These are phyloP conservation scores for Helianthus annuus DNA, from an alignment of 129 eudicot species.

Conservation along the genomic window DNA sequence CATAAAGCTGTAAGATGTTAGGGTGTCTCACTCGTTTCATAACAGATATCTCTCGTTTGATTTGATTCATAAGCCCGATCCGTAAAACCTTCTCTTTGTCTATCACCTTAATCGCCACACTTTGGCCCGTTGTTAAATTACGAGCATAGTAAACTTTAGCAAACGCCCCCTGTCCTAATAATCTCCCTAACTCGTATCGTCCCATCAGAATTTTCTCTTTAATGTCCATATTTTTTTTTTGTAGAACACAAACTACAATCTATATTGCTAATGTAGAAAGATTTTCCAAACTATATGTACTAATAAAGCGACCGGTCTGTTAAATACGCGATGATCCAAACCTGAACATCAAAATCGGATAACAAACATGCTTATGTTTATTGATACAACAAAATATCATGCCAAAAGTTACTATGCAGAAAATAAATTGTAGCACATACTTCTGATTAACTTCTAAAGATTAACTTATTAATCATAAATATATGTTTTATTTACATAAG, in stretches of 20 bases:
- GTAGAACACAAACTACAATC: conserved; percentile 4
- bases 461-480: background rate
- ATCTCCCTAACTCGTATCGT: conserved; percentile 72
- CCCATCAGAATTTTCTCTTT: conserved; percentile 60
- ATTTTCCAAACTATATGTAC: conserved; percentile 20
- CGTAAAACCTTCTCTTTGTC: conserved; percentile 75
- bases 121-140: conserved; percentile 51
- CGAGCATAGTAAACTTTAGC: conserved; percentile 81
- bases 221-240: conserved; percentile 44
- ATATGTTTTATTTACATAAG: background rate
- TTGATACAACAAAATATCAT: background rate
- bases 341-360: conserved; percentile 27
- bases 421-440: too few relatives aligned
- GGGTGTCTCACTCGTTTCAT: conserved; percentile 88
- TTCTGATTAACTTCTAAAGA: background rate
- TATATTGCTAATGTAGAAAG: conserved; percentile 5
- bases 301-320: background rate
- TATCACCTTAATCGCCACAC: conserved; percentile 82
- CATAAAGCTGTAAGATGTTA: conserved; percentile 66
- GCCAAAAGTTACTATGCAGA: too few relatives aligned
- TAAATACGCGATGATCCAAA: background rate
- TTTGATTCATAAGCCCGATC: conserved; percentile 65
- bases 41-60: conserved; percentile 78
- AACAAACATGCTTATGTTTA: conserved; percentile 10
- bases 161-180: conserved; percentile 91